Percentiles rank a stretch among this genome's conserved stretches.
Conservation (phyloP, 495 filamentous ascomycete species). For the Aspergillus homomorphus region DNA sequence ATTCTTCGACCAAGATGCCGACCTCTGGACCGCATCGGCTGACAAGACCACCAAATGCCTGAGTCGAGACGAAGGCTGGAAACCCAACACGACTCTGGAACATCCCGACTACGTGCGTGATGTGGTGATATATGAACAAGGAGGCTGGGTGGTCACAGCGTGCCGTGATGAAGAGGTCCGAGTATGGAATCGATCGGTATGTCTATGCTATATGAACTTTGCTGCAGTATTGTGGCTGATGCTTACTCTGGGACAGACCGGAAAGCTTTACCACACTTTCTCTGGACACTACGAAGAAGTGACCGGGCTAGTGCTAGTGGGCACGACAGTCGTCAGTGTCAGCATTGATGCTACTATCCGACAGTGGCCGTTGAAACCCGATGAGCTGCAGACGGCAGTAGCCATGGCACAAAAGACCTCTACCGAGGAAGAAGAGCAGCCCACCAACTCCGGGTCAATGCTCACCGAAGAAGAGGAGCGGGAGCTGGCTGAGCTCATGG, state of each 20-base stretch:
- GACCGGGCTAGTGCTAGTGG: constrained; percentile 68
- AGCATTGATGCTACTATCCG: constrained; percentile 86
- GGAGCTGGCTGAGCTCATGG: constrained; percentile 86
- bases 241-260: constrained; percentile 45
- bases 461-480: constrained; percentile 81
- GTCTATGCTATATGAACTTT: constrained; percentile 15
- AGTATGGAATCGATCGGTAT: constrained; percentile 72
- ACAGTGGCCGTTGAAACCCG: constrained; percentile 67
- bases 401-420: constrained; percentile 54
- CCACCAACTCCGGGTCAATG: constrained; percentile 41
- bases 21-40: constrained; percentile 87
- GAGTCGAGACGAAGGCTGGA: constrained; percentile 60
- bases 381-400: constrained; percentile 60
- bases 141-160: constrained; percentile 82
- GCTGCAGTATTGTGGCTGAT: background rate
- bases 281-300: constrained; percentile 92
- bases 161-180: constrained; percentile 90
- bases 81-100: constrained; percentile 63
- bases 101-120: constrained; percentile 91
- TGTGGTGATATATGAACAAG: constrained; percentile 64
- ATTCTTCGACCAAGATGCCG: constrained; percentile 67
- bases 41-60: constrained; percentile 81
- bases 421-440: constrained; percentile 46
- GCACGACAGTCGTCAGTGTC: constrained; percentile 66
- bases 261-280: constrained; percentile 71